Evolutionary conservation across 2,329 filamentous ascomycete genomes (phyloP).

Genomic region (Zopfia rhizophila): DNA sequence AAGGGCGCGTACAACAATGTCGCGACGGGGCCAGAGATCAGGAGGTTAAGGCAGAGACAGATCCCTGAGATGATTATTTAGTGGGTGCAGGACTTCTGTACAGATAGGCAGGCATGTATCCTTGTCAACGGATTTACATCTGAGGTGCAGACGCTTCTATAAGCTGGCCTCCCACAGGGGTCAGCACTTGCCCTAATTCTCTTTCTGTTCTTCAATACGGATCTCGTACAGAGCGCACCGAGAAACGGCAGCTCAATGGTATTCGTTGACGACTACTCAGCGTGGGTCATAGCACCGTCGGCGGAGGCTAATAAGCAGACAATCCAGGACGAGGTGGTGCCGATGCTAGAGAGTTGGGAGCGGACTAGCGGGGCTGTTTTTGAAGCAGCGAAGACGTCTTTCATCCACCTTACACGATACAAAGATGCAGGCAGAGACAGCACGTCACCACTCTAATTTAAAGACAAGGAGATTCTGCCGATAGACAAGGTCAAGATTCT

Average conservation of each 20-base stretch:
- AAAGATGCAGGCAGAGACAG: constrained; percentile 21
- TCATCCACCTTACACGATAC: constrained; percentile 46
- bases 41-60: neutral
- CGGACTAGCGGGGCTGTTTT: constrained; percentile 44
- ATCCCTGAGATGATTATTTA: constrained; percentile 24
- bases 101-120: constrained; percentile 25
- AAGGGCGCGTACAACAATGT: constrained; percentile 21
- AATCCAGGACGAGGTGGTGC: constrained; percentile 25
- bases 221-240: constrained; percentile 29
- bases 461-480: constrained; percentile 20
- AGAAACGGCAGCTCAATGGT: constrained; percentile 29
- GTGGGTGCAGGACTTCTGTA: constrained; percentile 43
- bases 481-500: constrained; percentile 26
- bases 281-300: constrained; percentile 29
- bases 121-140: constrained; percentile 22
- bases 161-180: constrained; percentile 27
- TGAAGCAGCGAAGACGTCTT: constrained; percentile 45
- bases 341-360: constrained; percentile 34
- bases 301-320: constrained; percentile 24
- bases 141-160: constrained; percentile 14
- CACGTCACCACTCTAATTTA: constrained; percentile 15
- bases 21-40: neutral
- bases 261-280: constrained; percentile 40
- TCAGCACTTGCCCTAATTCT: constrained; percentile 26
- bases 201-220: constrained; percentile 33